phyloP scores from a whole-genome alignment of 768 basidiomycete genomes.

The Tylopilus felleus region DNA sequence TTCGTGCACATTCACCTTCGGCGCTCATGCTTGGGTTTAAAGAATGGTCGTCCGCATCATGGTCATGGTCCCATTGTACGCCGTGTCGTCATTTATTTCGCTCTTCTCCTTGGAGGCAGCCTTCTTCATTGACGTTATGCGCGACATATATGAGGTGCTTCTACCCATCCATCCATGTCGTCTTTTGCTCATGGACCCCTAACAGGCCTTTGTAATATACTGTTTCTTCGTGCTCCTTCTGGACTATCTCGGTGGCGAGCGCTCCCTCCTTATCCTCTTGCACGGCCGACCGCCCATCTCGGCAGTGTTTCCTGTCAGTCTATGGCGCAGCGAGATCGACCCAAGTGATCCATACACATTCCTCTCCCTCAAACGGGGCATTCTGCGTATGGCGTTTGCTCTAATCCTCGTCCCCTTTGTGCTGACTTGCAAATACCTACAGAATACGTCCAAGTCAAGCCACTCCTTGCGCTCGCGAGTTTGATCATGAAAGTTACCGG shows the following conservation, averaged over 20 bases:
- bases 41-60: slow-evolving; percentile 95
- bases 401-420: not conserved
- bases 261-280: slow-evolving; percentile 86
- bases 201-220: slow-evolving; percentile 89
- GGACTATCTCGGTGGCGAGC: slow-evolving; percentile 87
- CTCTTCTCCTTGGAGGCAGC: slow-evolving; percentile 93
- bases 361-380: slow-evolving; percentile 90
- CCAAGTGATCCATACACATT: slow-evolving; percentile 94
- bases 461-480: slow-evolving; percentile 79
- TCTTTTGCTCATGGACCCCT: not conserved
- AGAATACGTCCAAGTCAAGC: slow-evolving; percentile 99
- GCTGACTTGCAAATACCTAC: slow-evolving; percentile 5
- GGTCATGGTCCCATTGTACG: slow-evolving; percentile 96
- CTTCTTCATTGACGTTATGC: slow-evolving; percentile 91
- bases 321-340: slow-evolving; percentile 86
- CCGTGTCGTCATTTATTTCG: slow-evolving; percentile 85
- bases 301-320: slow-evolving; percentile 79
- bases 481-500: slow-evolving; percentile 82
- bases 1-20: not conserved
- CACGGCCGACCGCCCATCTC: slow-evolving; percentile 88
- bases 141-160: slow-evolving; percentile 93
- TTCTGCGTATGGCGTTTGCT: slow-evolving; percentile 61
- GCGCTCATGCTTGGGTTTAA: slow-evolving; percentile 4
- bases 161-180: not conserved
- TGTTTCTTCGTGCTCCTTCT: slow-evolving; percentile 84